Evolutionary conservation across 257 asterid species (phyloP).

Genomic region (Salvia splendens): DNA sequence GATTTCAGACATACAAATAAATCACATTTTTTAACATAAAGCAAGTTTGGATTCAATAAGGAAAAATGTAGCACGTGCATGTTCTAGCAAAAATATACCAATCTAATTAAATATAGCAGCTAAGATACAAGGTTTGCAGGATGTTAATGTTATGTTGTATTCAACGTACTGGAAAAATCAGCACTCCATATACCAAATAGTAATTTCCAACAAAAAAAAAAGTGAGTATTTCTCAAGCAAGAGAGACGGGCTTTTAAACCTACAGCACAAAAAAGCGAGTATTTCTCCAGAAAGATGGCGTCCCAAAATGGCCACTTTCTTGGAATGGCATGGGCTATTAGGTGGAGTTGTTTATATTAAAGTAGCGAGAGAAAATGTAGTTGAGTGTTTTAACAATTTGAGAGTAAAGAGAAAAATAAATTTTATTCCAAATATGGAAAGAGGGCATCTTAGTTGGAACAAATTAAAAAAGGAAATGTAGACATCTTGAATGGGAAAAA

Average conservation of each 20-base stretch:
- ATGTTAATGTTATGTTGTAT: background rate
- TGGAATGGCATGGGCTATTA: too few species aligned
- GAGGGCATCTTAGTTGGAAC: too few species aligned
- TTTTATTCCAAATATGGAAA: too few species aligned
- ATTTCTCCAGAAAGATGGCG: background rate
- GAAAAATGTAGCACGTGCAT: background rate
- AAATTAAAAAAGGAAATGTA: too few species aligned
- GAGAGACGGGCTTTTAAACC: background rate
- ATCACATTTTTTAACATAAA: slow-evolving; percentile 3
- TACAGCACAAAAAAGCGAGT: too few species aligned
- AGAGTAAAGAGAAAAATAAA: too few species aligned
- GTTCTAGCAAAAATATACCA: background rate
- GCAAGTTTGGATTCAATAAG: background rate
- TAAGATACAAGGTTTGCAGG: too few species aligned
- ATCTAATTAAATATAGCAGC: slow-evolving; percentile 5
- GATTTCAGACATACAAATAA: background rate
- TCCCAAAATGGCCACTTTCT: too few species aligned
- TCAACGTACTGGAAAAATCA: slow-evolving; percentile 1
- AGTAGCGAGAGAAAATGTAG: too few species aligned
- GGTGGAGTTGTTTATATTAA: too few species aligned
- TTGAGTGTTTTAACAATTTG: too few species aligned
- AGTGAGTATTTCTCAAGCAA: background rate
- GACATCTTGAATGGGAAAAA: background rate
- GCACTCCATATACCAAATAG: background rate
- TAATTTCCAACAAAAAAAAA: background rate